Evolutionary conservation across 2,329 filamentous ascomycete species (phyloP), one percentile per base, ranked within the genome.

Genomic region (Keithomyces neogunnii): DNA sequence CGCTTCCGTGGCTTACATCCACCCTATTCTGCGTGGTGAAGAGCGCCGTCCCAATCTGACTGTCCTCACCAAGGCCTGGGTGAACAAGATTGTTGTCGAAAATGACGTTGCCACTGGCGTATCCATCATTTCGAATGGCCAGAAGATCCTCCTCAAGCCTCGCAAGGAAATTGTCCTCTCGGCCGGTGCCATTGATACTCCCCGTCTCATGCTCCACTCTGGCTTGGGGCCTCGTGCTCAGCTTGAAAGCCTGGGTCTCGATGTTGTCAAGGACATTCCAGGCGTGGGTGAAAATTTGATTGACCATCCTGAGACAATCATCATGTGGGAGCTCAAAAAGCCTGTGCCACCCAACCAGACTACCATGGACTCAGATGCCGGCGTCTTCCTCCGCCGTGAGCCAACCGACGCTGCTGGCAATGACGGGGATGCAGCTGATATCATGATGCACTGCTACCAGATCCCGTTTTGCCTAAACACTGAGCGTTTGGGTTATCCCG

Each of bases 371-470:
- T 95, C 86, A 29, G 90, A 96, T 64, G 88, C 88, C 3, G 88
- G 88, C 56, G 86, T 93, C 64, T 95, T 95, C 78, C 75, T 95
- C 52, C 88, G 89, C 55, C 86, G 89, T 53, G 84, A 95, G 69
- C 66, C 76, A 11, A 74, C 81, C 60, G 83, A 91, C 63, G 86
- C 88, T 2, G 67, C 71, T 5, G 75, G 76, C 56, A 77, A 75
- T 57, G 89, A 95, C 60, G 86, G 86, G 49, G 80, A 86, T 55
- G 84, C 88, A 51, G 87, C 86, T 56, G 90, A 96, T 64, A 73
- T 95, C 62, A 95, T 95, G 90, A 93, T 93, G 86, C 89, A 95
- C 74, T 95, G 89, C 79, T 95, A 95, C 75, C 90, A 95, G 71
- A 95, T 95, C 59, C 89, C 89, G 50, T 95, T 95, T 72, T 88